Evolutionary conservation across 169 alveolate genomes (phyloP).

Genomic region (Babesia microti): DNA sequence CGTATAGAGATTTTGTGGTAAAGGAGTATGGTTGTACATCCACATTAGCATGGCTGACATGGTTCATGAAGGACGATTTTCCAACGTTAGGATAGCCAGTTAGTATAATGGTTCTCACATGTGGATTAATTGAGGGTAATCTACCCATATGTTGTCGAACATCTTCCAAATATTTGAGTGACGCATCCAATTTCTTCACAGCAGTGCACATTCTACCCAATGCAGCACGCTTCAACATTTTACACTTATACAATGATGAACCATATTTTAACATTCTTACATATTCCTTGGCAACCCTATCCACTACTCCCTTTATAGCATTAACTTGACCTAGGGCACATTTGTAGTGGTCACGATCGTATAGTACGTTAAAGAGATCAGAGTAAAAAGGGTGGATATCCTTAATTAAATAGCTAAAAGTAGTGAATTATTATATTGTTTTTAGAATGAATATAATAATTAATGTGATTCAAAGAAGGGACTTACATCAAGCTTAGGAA

Average conservation of each 20-base stretch:
- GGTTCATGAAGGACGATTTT: conserved; percentile 91
- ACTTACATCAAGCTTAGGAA: conserved; percentile 91
- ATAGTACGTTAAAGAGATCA: conserved; percentile 91
- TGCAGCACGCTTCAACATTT: conserved; percentile 95
- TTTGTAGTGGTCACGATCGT: conserved; percentile 98
- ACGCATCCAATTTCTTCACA: conserved; percentile 84
- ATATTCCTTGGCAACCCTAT: conserved; percentile 91
- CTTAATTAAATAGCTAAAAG: conserved; percentile 2
- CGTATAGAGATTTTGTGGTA: conserved; percentile 96
- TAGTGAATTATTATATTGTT: neutral
- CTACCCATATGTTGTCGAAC: conserved; percentile 94
- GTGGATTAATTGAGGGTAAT: conserved; percentile 92
- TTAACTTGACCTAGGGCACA: conserved; percentile 95
- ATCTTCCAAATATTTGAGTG: conserved; percentile 92
- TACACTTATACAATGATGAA: conserved; percentile 91
- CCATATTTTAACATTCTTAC: conserved; percentile 91
- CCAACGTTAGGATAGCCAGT: conserved; percentile 99
- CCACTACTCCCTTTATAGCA: conserved; percentile 82
- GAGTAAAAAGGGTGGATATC: conserved; percentile 98
- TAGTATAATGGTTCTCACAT: conserved; percentile 81
- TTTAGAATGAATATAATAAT: neutral
- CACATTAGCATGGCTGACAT: conserved; percentile 92
- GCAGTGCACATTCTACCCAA: conserved; percentile 96
- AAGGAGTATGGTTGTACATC: conserved; percentile 98
- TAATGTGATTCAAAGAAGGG: neutral